These are phyloP conservation scores for Daucus carota DNA, from an alignment of 129 eudicot species.

Conservation along the genomic window DH1_v3.0 NC_030382.2:49320501-49321000, in stretches of 20 bases:
- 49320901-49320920: constrained; percentile 81
- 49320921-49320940: constrained; percentile 93
- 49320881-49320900: constrained; percentile 91
- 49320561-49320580: neutral
- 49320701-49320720: constrained; percentile 96
- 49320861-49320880: constrained; percentile 90
- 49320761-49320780: neutral
- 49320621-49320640: too few relatives aligned
- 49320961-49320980: constrained; percentile 92
- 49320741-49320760: constrained; percentile 71
- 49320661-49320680: constrained; percentile 47
- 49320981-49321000: constrained; percentile 79
- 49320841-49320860: neutral
- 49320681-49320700: constrained; percentile 93
- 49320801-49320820: neutral
- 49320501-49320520: constrained; percentile 89
- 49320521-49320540: constrained; percentile 93
- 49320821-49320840: neutral
- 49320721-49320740: constrained; percentile 94
- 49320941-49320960: constrained; percentile 97
- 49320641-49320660: neutral
- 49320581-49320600: neutral
- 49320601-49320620: neutral
- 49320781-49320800: neutral
- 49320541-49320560: constrained; percentile 36